Conservation (phyloP, 73 alveolate genomes). For the Breviolum minutum region DNA sequence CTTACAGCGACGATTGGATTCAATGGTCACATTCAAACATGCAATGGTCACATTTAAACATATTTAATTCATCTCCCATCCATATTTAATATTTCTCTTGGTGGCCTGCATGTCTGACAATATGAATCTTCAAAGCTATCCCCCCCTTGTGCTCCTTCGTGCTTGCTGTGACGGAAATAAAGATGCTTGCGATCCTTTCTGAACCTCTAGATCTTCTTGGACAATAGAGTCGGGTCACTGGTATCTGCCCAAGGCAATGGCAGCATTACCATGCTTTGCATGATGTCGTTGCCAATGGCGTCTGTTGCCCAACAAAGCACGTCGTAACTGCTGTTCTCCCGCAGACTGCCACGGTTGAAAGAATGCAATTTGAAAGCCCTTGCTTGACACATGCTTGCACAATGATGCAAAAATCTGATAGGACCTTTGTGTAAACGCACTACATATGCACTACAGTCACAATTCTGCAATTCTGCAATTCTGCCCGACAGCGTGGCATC, state of each 20-base stretch:
- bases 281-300: slow-evolving; percentile 75
- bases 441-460: not conserved
- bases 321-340: slow-evolving; percentile 89
- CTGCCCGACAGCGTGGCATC: no score
- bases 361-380: not conserved
- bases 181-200: no score
- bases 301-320: slow-evolving; percentile 93
- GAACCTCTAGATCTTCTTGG: no score
- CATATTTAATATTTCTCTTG: no score
- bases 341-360: slow-evolving; percentile 36
- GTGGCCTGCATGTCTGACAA: no score
- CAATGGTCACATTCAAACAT: no score
- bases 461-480: not conserved
- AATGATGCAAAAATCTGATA: not conserved
- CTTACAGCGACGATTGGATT: no score
- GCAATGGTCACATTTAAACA: no score
- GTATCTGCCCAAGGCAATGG: slow-evolving; percentile 92
- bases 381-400: not conserved
- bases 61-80: no score
- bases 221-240: not conserved
- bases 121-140: no score
- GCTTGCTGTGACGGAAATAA: no score
- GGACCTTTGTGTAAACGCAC: not conserved
- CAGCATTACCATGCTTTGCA: slow-evolving; percentile 93
- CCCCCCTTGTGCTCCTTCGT: no score